Evolutionary conservation across 2,329 filamentous ascomycete species (phyloP).

Genomic region (Phialocephala sp.): DNA sequence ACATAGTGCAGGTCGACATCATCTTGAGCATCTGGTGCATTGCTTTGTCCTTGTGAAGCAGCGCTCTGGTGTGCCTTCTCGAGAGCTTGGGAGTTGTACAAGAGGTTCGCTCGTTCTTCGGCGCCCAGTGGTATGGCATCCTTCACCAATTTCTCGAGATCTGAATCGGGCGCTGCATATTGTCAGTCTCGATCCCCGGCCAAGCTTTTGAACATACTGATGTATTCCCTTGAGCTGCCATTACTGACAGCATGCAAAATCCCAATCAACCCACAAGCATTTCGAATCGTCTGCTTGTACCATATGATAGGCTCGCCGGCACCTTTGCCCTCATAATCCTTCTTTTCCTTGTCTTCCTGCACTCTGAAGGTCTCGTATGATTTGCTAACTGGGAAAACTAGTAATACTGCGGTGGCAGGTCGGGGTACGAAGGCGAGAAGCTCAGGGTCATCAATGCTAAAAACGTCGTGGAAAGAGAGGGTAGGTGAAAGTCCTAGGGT

Average conservation of each 20-base stretch:
- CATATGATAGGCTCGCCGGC: conserved; percentile 79
- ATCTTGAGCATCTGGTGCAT: conserved; percentile 76
- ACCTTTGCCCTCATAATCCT: conserved; percentile 72
- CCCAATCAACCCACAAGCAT: conserved; percentile 92
- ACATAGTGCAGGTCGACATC: conserved; percentile 93
- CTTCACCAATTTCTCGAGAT: conserved; percentile 67
- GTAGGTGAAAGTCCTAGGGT: conserved; percentile 79
- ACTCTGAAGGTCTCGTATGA: conserved; percentile 81
- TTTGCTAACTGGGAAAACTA: conserved; percentile 87
- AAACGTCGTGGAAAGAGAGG: conserved; percentile 89
- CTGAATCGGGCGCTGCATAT: conserved; percentile 42
- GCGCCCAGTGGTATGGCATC: conserved; percentile 75
- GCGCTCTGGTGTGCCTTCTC: conserved; percentile 81
- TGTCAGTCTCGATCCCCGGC: not conserved
- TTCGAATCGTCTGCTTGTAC: conserved; percentile 95
- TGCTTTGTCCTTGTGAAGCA: conserved; percentile 79
- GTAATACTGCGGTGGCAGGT: conserved; percentile 84
- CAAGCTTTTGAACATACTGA: conserved; percentile 67
- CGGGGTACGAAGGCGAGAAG: conserved; percentile 89
- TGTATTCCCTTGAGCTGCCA: conserved; percentile 81
- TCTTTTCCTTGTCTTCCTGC: conserved; percentile 70
- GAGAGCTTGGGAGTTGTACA: conserved; percentile 79
- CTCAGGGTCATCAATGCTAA: conserved; percentile 85
- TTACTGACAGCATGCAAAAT: conserved; percentile 85
- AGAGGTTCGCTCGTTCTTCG: conserved; percentile 68